These are phyloP conservation scores for Daldinia decipiens DNA, from an alignment of 495 filamentous ascomycete genomes.

Conservation along the genomic window DNA sequence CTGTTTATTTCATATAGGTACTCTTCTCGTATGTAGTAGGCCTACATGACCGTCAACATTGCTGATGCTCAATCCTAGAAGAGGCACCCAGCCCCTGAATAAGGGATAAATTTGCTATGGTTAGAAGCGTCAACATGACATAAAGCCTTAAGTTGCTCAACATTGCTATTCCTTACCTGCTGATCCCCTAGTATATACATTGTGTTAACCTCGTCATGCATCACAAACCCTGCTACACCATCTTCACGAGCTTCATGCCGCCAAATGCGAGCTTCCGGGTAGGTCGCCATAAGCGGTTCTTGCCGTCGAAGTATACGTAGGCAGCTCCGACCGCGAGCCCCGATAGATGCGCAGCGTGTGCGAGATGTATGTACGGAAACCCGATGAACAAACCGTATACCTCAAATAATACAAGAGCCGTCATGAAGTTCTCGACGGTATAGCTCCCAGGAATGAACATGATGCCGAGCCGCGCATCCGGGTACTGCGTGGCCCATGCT, in stretches of 20 bases:
- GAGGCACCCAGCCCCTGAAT: neutral
- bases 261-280: conserved; percentile 33
- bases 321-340: conserved; percentile 39
- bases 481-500: conserved; percentile 30
- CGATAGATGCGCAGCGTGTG: conserved; percentile 40
- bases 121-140: neutral
- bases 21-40: too few relatives aligned
- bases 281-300: conserved; percentile 40
- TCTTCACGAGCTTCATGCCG: conserved; percentile 22
- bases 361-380: conserved; percentile 18
- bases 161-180: neutral
- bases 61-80: too few relatives aligned
- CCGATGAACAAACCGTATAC: conserved; percentile 41
- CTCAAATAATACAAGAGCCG: conserved; percentile 33
- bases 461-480: conserved; percentile 32
- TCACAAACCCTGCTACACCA: conserved; percentile 7
- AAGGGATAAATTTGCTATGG: neutral
- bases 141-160: neutral
- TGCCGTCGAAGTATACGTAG: conserved; percentile 40
- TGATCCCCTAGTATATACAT: neutral
- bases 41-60: neutral
- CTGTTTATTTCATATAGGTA: neutral
- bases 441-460: conserved; percentile 33
- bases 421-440: conserved; percentile 15
- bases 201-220: neutral